phyloP scores from a whole-genome alignment of 2,329 filamentous ascomycete genomes.

The Elsinoe necatrix region DNA sequence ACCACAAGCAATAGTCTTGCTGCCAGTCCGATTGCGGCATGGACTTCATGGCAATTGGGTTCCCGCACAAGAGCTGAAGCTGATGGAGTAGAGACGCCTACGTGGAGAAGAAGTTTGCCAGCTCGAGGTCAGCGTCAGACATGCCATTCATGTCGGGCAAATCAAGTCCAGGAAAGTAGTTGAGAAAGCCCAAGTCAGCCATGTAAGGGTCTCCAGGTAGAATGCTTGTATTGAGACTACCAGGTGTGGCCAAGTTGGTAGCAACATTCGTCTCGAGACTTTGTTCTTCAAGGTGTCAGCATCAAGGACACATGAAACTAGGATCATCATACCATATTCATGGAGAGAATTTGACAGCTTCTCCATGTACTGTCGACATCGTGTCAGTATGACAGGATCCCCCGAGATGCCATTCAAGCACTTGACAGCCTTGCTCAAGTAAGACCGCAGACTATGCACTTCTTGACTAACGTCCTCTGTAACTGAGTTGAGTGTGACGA shows the following conservation, averaged over 20 bases:
- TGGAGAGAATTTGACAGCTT: background rate
- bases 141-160: background rate
- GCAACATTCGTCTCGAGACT: background rate
- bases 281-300: background rate
- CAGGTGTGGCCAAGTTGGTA: background rate
- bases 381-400: background rate
- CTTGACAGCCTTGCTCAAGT: background rate
- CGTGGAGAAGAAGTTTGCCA: constrained; percentile 7
- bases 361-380: constrained; percentile 8
- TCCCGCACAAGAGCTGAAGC: background rate
- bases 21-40: constrained; percentile 25
- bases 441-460: background rate
- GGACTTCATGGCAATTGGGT: constrained; percentile 3
- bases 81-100: background rate
- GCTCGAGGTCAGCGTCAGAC: background rate
- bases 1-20: constrained; percentile 33
- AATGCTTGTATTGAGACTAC: background rate
- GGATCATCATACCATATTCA: background rate
- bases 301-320: background rate
- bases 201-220: background rate
- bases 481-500: background rate
- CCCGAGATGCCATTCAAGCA: background rate
- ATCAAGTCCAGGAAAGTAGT: constrained; percentile 11
- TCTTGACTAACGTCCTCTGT: background rate
- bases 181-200: background rate